These are phyloP conservation scores for Barbarea vulgaris DNA, from an alignment of 345 rosid genomes.

Conservation along the genomic window DNA sequence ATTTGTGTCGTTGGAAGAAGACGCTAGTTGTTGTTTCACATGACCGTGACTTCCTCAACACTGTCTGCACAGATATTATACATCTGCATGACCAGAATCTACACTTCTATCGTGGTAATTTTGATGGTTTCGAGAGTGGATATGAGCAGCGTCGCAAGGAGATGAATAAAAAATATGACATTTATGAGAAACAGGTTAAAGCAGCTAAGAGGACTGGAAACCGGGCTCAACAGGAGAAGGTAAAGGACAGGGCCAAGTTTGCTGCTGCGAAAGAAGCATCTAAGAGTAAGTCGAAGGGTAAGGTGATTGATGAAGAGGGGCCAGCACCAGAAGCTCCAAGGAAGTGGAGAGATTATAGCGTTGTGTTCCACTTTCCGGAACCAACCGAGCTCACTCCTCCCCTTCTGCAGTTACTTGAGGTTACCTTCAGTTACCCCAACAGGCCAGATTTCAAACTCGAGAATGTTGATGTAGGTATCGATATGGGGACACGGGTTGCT, in stretches of 20 bases:
- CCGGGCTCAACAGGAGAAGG: slow-evolving; percentile 84
- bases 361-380: slow-evolving; percentile 95
- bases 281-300: slow-evolving; percentile 75
- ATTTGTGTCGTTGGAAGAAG: slow-evolving; percentile 88
- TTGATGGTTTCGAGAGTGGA: slow-evolving; percentile 78
- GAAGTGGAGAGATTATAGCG: slow-evolving; percentile 92
- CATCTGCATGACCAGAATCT: slow-evolving; percentile 90
- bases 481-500: slow-evolving; percentile 97
- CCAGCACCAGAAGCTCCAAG: slow-evolving; percentile 69
- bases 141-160: slow-evolving; percentile 94
- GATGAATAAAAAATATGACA: slow-evolving; percentile 80
- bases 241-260: slow-evolving; percentile 78
- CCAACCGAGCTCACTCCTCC: slow-evolving; percentile 97
- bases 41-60: slow-evolving; percentile 92
- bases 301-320: slow-evolving; percentile 70
- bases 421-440: slow-evolving; percentile 85
- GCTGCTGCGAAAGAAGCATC: slow-evolving; percentile 76
- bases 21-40: slow-evolving; percentile 95
- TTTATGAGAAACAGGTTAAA: slow-evolving; percentile 73
- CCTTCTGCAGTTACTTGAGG: slow-evolving; percentile 83
- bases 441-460: slow-evolving; percentile 79
- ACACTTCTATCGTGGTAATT: slow-evolving; percentile 83
- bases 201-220: slow-evolving; percentile 88
- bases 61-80: slow-evolving; percentile 85
- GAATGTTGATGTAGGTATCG: slow-evolving; percentile 91